A percentile compares a stretch with the other conserved stretches of the same genome.
Conservation (phyloP, 2,329 filamentous ascomycete species). For the Trichoderma guizhouense region DNA sequence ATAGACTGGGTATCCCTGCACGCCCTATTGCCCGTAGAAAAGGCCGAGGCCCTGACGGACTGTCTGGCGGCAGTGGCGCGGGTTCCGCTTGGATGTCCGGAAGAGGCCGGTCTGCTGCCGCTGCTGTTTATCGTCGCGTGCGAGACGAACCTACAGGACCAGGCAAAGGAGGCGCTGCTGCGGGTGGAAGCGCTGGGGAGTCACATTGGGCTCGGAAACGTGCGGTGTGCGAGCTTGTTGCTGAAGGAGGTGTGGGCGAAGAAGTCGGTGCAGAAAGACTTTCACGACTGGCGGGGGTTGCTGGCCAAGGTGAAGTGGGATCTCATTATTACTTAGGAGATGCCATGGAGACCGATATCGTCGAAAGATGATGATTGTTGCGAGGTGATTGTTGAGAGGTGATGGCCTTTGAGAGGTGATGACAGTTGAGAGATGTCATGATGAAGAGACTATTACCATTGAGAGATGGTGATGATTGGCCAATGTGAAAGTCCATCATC, state of each 20-base stretch:
- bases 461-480: background rate
- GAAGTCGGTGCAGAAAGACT: background rate
- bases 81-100: constrained; percentile 8
- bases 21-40: background rate
- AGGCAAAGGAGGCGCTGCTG: background rate
- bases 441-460: background rate
- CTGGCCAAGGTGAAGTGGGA: constrained; percentile 9
- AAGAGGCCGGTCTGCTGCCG: constrained; percentile 8
- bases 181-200: constrained; percentile 3
- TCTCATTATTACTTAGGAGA: constrained; percentile 1
- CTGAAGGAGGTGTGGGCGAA: background rate
- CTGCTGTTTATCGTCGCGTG: constrained; percentile 11
- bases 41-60: background rate
- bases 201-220: constrained; percentile 11
- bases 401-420: no score
- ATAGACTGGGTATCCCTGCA: constrained; percentile 7
- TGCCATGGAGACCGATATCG: no score
- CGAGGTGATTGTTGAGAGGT: background rate
- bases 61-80: constrained; percentile 7
- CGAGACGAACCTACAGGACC: background rate
- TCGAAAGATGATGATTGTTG: background rate
- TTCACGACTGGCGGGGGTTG: constrained; percentile 5
- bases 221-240: background rate
- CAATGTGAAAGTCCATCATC: background rate
- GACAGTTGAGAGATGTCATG: background rate